Evolutionary conservation across 805 yeast genomes (phyloP), one percentile per base, ranked within the genome.

Genomic region (Hanseniaspora occidentalis): DNA sequence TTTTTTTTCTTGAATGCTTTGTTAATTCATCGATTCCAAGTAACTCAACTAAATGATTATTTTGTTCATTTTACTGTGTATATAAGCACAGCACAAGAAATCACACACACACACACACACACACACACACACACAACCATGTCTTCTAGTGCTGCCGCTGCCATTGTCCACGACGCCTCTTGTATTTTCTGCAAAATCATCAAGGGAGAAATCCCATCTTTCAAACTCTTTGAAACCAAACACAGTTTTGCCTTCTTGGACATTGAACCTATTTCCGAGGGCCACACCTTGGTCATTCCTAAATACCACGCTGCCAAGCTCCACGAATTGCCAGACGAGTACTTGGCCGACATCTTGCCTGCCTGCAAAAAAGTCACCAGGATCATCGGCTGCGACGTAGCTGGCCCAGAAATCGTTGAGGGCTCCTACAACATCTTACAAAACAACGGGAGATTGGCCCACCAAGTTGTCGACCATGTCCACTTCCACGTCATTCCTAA

Each of bases 401-500:
- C 79, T 44, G 74, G 82, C 29, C 70, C 74, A 13, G 71, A 70
- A 9, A 72, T 75, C 24, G 68, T 69, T 3, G 69, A 70, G 4
- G 84, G 85, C 16, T 69, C 63, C 38, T 89, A 89, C 70, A 89
- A 89, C 57, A 58, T 89, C 17, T 66, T 89, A 49, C 97, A 88
- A 62, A 92, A 89, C 69, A 92, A 89, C 51, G 97, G 97, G 38
- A 66, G 84, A 57, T 78, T 88, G 54, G 98, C 97, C 10, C 97
- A 92, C 57, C 98, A 89, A 66, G 80, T 72, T 42, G 97, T 92
- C 43, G 92, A 83, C 50, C 98, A 89, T 58, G 96, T 92, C 43
- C 98, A 89, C 60, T 83, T 92, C 73, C 98, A 89, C 60, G 75
- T 89, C 60, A 89, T 89, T 57, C 98, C 98, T 38, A 89, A 89